phyloP scores from a whole-genome alignment of 306 rosid genomes.

The Pyrus bretschneideri region DNA sequence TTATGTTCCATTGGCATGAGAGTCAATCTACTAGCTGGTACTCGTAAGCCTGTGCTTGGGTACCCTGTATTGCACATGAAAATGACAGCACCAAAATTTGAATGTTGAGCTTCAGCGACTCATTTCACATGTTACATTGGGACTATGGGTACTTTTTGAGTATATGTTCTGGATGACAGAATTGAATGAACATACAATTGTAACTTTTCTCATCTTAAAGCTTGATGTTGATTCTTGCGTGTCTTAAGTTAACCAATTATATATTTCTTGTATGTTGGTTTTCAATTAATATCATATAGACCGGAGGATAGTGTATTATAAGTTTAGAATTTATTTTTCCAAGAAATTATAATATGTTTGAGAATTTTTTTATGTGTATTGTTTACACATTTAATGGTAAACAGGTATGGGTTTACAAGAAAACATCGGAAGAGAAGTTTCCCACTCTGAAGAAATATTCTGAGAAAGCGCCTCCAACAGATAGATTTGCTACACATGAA shows the following conservation, averaged over 20 bases:
- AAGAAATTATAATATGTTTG: background rate
- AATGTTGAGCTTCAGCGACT: background rate
- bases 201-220: background rate
- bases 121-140: background rate
- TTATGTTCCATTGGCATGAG: background rate
- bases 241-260: background rate
- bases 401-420: constrained; percentile 90
- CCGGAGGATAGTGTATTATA: background rate
- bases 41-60: background rate
- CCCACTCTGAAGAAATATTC: constrained; percentile 87
- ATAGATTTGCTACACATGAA: constrained; percentile 73
- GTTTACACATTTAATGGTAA: constrained; percentile 19
- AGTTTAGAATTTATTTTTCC: background rate
- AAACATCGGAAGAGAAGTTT: constrained; percentile 84
- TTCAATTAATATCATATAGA: background rate
- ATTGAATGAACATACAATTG: background rate
- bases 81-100: background rate
- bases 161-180: background rate
- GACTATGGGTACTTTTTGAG: background rate
- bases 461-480: constrained; percentile 73
- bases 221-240: background rate
- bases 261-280: background rate
- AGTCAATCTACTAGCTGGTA: background rate
- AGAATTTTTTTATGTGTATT: background rate
- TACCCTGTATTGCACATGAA: background rate